Base-by-base conservation (phyloP, 768 basidiomycete species). In the Pleurotus eryngii region DNA sequence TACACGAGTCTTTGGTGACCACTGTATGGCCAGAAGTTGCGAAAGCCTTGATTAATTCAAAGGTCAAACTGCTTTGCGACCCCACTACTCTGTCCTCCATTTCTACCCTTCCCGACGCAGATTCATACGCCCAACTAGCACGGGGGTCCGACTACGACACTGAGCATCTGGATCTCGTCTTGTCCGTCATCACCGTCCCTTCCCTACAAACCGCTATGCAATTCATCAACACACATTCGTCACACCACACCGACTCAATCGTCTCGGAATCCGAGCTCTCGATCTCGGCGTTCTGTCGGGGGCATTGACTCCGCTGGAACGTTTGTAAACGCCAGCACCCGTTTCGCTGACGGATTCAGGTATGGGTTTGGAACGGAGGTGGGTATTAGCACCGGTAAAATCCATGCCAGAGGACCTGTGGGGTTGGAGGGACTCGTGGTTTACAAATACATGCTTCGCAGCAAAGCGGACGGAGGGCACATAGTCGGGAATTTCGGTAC, bases 351-450 rank as follows among this genome's bases (percentile, higher is more conserved):
- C 70, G 96, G 97, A 11, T 97, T 95, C 73, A 74, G 96, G 59
- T 98, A 94, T 68, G 97, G 97, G 0, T 95, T 97, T 62, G 97
- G 97, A 2, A 95, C 97, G 4, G 97, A 98, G 72, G 96, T 99
- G 0, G 97, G 97, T 7, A 97, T 99, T 65, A 91, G 90, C 69
- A 99, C 97, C 0, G 95, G 96, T 1, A 86, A 91, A 67, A 96
- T 97, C 56, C 97, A 99, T 67, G 95, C 97, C 14, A 80, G 96
- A 42, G 97, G 97, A 3, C 97, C 97, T 0, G 96, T 98, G 1
- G 96, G 96, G 0, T 77, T 98, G 53, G 92, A 98, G 62, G 94
- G 94, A 1, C 76, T 97, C 61, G 90, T 95, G 40, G 97, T 87
- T 57, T 98, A 99, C 79, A 98, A 98, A 75, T 99, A 98, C 71